phyloP scores from a whole-genome alignment of 352 stramenopile species.

The Peronosclerospora sorghi region DNA sequence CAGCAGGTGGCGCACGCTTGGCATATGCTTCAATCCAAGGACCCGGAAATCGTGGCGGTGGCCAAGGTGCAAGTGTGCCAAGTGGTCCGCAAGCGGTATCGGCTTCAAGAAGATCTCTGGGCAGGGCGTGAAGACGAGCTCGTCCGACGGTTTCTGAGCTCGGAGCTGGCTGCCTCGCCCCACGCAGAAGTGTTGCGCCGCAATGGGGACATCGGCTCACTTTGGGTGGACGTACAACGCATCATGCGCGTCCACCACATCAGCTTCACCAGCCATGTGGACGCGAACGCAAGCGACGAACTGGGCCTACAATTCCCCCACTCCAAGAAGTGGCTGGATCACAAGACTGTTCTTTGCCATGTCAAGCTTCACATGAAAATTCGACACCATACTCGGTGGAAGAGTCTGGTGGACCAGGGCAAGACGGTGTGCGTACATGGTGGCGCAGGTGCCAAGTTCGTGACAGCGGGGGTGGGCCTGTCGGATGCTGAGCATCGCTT shows the following conservation, averaged over 20 bases:
- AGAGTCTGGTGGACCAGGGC: background rate
- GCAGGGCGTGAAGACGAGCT: background rate
- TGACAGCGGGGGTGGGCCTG: background rate
- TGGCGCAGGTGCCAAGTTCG: background rate
- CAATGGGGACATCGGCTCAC: constrained; percentile 1
- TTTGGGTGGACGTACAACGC: constrained; percentile 7
- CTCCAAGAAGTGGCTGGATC: background rate
- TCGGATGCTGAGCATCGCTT: background rate
- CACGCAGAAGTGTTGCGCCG: background rate
- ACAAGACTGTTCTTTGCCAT: constrained; percentile 4
- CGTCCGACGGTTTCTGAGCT: constrained; percentile 2
- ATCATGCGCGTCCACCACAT: background rate
- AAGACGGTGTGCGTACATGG: constrained; percentile 1
- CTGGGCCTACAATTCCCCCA: no score
- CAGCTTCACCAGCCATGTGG: background rate
- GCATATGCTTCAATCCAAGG: constrained; percentile 11
- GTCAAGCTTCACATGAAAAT: constrained; percentile 3
- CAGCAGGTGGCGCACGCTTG: constrained; percentile 9
- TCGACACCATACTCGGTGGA: background rate
- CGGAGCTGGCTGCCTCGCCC: constrained; percentile 1
- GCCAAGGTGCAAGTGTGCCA: constrained; percentile 2
- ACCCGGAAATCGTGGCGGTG: background rate
- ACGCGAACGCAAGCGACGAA: no score
- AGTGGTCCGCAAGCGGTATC: constrained; percentile 3
- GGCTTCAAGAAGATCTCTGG: constrained; percentile 6